These are phyloP conservation scores for Vicia villosa DNA, from an alignment of 306 rosid genomes.

Conservation along the genomic window DNA sequence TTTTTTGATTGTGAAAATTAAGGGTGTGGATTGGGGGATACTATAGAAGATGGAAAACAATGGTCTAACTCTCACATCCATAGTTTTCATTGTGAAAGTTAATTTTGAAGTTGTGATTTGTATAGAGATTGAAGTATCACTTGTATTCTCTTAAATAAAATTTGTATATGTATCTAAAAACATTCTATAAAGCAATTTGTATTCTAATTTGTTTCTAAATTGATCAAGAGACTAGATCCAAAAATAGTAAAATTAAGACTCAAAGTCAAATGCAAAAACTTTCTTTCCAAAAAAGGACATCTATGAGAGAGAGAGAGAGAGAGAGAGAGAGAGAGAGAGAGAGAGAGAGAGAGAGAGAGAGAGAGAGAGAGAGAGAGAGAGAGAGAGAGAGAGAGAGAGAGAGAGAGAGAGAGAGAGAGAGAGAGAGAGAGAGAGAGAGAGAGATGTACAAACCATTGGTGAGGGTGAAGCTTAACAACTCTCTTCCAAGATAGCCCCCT, in stretches of 20 bases:
- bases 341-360: no score
- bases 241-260: conserved; percentile 28
- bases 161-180: neutral
- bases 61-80: neutral
- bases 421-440: conserved; percentile 8
- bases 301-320: neutral
- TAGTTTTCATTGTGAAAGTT: no score
- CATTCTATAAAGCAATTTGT: neutral
- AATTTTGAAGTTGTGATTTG: neutral
- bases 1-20: neutral
- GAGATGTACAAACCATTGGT: conserved; percentile 39
- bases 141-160: neutral
- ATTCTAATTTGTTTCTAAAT: conserved; percentile 13
- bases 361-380: no score
- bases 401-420: conserved; percentile 14
- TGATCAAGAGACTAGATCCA: conserved; percentile 27
- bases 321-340: neutral
- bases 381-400: neutral
- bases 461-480: conserved; percentile 30
- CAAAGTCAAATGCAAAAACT: conserved; percentile 11
- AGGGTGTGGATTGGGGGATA: neutral
- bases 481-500: conserved; percentile 29
- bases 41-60: neutral
- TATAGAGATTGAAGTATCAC: neutral
- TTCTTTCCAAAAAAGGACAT: neutral